Percentiles rank a stretch among this genome's conserved stretches.
Evolutionary conservation across 768 basidiomycete species (phyloP).

Genomic region (Cystobasidium onofrii): DNA sequence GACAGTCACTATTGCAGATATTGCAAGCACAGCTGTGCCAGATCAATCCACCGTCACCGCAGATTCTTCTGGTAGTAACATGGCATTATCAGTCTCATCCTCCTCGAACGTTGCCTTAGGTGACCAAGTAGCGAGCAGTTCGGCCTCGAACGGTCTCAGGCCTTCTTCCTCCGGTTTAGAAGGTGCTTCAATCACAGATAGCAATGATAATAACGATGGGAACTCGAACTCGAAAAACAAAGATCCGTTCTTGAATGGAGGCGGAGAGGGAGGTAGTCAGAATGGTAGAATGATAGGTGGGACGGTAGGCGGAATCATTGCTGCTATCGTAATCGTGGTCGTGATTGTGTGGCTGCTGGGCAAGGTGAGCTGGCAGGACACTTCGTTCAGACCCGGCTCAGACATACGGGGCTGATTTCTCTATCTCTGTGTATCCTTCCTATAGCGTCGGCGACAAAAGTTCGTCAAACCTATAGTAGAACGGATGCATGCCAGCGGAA

Average conservation of each 20-base stretch:
- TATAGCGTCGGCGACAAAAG: slow-evolving; percentile 28
- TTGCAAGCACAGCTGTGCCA: too few relatives aligned
- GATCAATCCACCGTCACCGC: too few relatives aligned
- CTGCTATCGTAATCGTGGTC: slow-evolving; percentile 14
- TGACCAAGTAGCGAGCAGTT: too few relatives aligned
- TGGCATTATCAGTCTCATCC: too few relatives aligned
- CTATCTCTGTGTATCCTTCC: background rate
- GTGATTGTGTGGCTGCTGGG: slow-evolving; percentile 18
- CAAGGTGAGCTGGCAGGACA: slow-evolving; percentile 6
- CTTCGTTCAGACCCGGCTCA: too few relatives aligned
- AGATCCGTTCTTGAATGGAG: slow-evolving; percentile 20
- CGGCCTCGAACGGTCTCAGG: background rate
- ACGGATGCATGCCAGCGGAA: slow-evolving; percentile 19
- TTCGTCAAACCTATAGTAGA: slow-evolving; percentile 25
- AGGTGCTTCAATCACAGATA: background rate
- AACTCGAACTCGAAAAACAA: background rate
- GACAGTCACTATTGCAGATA: too few relatives aligned
- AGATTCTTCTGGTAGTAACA: too few relatives aligned
- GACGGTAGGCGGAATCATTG: slow-evolving; percentile 11
- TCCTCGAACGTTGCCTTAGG: too few relatives aligned
- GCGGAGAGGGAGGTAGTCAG: background rate
- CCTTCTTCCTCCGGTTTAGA: background rate
- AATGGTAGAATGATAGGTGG: slow-evolving; percentile 22
- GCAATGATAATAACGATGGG: background rate
- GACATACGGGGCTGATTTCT: too few relatives aligned